phyloP scores from a whole-genome alignment of 2,329 filamentous ascomycete species.

The Beauveria australis region DNA sequence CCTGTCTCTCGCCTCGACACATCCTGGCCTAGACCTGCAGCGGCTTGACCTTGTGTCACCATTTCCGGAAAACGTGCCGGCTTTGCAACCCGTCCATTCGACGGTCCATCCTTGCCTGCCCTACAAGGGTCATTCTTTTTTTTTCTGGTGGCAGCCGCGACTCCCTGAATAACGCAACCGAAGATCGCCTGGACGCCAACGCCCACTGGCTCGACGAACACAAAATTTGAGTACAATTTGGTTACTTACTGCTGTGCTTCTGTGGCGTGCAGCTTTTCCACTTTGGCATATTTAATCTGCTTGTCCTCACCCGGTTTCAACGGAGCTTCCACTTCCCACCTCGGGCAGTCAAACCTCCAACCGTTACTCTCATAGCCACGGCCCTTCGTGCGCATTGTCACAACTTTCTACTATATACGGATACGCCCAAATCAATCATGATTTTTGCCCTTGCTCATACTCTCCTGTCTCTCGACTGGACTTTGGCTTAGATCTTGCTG shows the following conservation, averaged over 20 bases:
- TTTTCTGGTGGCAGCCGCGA: background rate
- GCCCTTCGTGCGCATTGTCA: background rate
- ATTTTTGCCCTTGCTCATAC: background rate
- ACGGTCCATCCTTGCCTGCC: background rate
- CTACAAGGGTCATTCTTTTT: background rate
- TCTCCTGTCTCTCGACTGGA: slow-evolving; percentile 18
- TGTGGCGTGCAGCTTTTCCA: background rate
- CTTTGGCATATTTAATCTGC: background rate
- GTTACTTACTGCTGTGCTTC: background rate
- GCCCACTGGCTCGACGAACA: background rate
- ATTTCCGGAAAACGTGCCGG: slow-evolving; percentile 4
- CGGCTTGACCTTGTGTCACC: background rate
- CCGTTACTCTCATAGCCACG: background rate
- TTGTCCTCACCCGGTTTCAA: background rate
- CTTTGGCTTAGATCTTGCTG: slow-evolving; percentile 15
- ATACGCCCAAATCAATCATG: slow-evolving; percentile 5
- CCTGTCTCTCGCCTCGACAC: background rate
- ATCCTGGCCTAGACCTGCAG: slow-evolving; percentile 5
- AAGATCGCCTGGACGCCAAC: background rate
- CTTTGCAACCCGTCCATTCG: background rate
- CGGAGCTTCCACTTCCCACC: background rate
- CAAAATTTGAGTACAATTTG: background rate
- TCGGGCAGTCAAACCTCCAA: background rate
- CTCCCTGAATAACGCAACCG: background rate
- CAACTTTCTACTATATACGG: background rate